These are phyloP conservation scores for Backusella luteola DNA, from an alignment of 192 early-diverging fungal genomes.

Conservation along the genomic window DNA sequence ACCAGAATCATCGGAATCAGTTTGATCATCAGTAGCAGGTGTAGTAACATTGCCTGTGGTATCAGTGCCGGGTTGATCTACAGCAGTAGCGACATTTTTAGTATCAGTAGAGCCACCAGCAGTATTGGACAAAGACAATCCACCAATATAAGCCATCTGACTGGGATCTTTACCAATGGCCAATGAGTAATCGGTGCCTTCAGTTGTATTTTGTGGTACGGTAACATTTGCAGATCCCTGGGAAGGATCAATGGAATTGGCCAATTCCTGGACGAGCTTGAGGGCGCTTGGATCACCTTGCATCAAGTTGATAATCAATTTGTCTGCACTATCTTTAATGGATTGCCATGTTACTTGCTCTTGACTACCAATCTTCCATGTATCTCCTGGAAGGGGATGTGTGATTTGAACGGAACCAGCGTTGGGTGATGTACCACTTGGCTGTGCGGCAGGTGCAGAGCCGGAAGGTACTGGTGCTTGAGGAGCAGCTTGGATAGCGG, in stretches of 20 bases:
- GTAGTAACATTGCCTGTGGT: not conserved
- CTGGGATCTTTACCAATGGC: slow-evolving; percentile 14
- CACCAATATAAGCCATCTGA: slow-evolving; percentile 26
- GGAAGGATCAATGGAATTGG: slow-evolving; percentile 3
- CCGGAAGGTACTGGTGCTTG: not conserved
- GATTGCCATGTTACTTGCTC: slow-evolving; percentile 19
- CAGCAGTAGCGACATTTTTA: not conserved
- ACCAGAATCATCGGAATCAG: not conserved
- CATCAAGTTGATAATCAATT: slow-evolving; percentile 23
- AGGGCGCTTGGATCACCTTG: slow-evolving; percentile 16
- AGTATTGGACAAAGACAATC: not conserved
- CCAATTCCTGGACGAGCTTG: slow-evolving; percentile 6
- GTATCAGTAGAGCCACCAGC: not conserved
- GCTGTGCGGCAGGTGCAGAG: not conserved
- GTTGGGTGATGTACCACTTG: not conserved
- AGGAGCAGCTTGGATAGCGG: not conserved
- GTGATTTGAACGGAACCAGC: slow-evolving; percentile 15
- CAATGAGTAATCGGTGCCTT: slow-evolving; percentile 17
- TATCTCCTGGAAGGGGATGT: slow-evolving; percentile 14
- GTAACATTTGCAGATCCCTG: not conserved
- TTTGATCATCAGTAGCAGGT: not conserved
- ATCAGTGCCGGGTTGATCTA: not conserved
- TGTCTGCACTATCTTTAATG: not conserved
- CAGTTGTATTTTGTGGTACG: slow-evolving; percentile 15
- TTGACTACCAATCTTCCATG: slow-evolving; percentile 18